Conservation (phyloP, 2,329 filamentous ascomycete genomes). For the Hortaea sp. region DNA sequence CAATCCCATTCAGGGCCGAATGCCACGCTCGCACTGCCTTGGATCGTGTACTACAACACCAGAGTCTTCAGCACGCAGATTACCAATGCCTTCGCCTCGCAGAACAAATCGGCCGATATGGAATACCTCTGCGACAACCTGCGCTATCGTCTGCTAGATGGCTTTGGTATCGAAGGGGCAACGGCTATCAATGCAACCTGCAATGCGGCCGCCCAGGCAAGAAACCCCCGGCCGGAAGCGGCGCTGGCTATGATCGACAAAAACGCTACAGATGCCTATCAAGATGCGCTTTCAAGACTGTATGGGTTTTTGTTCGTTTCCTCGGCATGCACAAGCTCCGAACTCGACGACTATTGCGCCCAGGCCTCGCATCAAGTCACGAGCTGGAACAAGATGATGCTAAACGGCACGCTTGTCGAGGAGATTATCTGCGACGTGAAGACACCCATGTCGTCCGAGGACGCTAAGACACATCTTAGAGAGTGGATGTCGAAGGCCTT, state of each 20-base stretch:
- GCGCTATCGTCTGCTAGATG: conserved; percentile 11
- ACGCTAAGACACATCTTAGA: conserved; percentile 7
- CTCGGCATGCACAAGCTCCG: conserved; percentile 3
- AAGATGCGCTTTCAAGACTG: conserved; percentile 10
- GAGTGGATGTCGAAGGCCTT: conserved; percentile 11
- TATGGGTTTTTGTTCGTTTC: conserved; percentile 14
- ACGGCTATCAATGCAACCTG: conserved; percentile 14
- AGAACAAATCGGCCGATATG: conserved; percentile 7
- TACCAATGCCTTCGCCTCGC: conserved; percentile 12
- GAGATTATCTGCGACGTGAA: conserved; percentile 13
- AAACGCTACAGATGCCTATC: conserved; percentile 8
- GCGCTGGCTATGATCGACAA: conserved; percentile 1
- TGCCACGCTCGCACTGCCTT: conserved; percentile 9
- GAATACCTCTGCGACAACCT: conserved; percentile 19
- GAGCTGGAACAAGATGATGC: conserved; percentile 6
- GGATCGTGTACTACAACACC: conserved; percentile 13
- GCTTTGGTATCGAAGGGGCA: conserved; percentile 13
- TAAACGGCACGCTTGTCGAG: conserved; percentile 11
- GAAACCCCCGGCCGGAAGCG: neutral
- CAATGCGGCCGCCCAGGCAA: conserved; percentile 1
- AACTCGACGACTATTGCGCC: conserved; percentile 10
- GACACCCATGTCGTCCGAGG: conserved; percentile 4
- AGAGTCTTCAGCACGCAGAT: conserved; percentile 16
- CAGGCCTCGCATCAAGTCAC: conserved; percentile 2
- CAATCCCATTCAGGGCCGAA: conserved; percentile 6